These are phyloP conservation scores for Artemisia annua DNA, from an alignment of 129 eudicot genomes.

Conservation along the genomic window DNA sequence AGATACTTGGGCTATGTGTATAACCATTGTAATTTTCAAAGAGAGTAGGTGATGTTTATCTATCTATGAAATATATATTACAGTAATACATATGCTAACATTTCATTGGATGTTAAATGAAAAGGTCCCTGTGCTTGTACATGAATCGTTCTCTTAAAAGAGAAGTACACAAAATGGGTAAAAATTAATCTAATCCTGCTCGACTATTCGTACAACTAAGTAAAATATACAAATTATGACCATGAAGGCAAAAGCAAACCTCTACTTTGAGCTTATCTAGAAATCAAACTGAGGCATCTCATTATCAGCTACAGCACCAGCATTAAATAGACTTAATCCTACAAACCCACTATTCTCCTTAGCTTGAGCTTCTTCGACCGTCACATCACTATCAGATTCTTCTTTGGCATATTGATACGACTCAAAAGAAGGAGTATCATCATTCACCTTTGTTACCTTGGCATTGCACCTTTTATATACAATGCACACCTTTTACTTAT, in stretches of 20 bases:
- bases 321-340: conserved; percentile 32
- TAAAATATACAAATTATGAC: background rate
- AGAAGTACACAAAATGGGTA: background rate
- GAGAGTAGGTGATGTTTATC: background rate
- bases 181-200: too few relatives aligned
- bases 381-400: conserved; percentile 36
- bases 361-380: conserved; percentile 31
- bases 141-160: background rate
- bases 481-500: too few relatives aligned
- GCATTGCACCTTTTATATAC: too few relatives aligned
- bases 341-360: conserved; percentile 29
- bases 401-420: conserved; percentile 29
- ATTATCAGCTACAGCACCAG: conserved; percentile 26
- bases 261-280: conserved; percentile 40
- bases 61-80: background rate
- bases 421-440: too few relatives aligned
- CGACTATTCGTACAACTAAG: background rate
- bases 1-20: background rate
- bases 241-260: conserved; percentile 24
- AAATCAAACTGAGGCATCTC: conserved; percentile 38
- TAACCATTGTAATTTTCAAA: background rate
- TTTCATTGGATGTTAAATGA: background rate
- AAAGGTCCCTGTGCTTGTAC: background rate
- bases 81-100: background rate
- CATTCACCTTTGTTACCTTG: too few relatives aligned